phyloP scores from a whole-genome alignment of 2,329 filamentous ascomycete genomes.

The Pseudocercospora pini-densiflorae region DNA sequence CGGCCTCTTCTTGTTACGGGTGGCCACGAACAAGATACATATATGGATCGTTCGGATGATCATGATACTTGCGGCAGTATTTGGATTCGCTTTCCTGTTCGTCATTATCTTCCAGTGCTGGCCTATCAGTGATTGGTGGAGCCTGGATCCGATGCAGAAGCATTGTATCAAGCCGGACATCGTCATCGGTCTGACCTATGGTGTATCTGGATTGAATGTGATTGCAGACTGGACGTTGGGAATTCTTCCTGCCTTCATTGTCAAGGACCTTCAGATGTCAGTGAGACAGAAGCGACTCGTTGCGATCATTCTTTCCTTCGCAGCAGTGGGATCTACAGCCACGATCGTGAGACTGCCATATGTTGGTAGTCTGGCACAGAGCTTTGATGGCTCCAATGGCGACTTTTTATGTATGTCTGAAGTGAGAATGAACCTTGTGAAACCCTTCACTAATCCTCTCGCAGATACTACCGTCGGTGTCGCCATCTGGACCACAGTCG shows the following conservation, averaged over 20 bases:
- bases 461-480: slow-evolving; percentile 48
- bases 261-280: slow-evolving; percentile 48
- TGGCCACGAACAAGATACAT: slow-evolving; percentile 54
- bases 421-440: background rate
- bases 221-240: slow-evolving; percentile 49
- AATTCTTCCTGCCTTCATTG: slow-evolving; percentile 47
- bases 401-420: slow-evolving; percentile 46
- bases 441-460: slow-evolving; percentile 20
- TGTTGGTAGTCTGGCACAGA: slow-evolving; percentile 43
- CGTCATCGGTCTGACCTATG: slow-evolving; percentile 50
- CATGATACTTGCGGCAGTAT: slow-evolving; percentile 51
- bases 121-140: slow-evolving; percentile 60
- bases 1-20: slow-evolving; percentile 58
- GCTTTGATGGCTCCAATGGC: slow-evolving; percentile 38
- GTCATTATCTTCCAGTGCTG: slow-evolving; percentile 58
- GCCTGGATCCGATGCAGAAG: slow-evolving; percentile 43
- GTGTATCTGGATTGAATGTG: slow-evolving; percentile 43
- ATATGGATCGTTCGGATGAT: slow-evolving; percentile 52
- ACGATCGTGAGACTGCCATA: slow-evolving; percentile 54
- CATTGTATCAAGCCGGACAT: slow-evolving; percentile 50
- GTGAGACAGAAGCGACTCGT: slow-evolving; percentile 44
- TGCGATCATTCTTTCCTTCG: slow-evolving; percentile 45
- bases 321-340: slow-evolving; percentile 57
- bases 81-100: slow-evolving; percentile 56
- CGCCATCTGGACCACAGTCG: slow-evolving; percentile 41